Conservation (phyloP, 306 rosid genomes). For the Rosa multiflora region DNA sequence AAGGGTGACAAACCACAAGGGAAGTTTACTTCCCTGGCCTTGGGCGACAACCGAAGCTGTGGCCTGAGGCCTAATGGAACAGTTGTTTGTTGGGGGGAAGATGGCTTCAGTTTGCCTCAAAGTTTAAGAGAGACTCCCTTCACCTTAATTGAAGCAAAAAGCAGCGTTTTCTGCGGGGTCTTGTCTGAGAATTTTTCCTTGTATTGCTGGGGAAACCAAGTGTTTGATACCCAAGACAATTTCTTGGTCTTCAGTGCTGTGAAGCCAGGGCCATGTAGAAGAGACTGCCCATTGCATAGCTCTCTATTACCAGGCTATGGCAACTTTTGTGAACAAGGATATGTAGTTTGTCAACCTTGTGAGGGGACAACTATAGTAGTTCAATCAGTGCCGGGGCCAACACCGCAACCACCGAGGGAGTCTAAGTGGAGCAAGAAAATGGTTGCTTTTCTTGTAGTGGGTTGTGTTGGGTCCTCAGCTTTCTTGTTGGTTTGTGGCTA, state of each 20-base stretch:
- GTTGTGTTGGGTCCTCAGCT: slow-evolving; percentile 64
- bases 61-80: slow-evolving; percentile 39
- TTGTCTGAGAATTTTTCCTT: slow-evolving; percentile 37
- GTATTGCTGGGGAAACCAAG: slow-evolving; percentile 67
- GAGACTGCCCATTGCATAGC: slow-evolving; percentile 31
- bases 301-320: slow-evolving; percentile 22
- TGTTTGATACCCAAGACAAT: slow-evolving; percentile 30
- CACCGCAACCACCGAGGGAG: background rate
- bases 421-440: slow-evolving; percentile 48
- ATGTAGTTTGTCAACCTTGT: slow-evolving; percentile 47
- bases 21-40: slow-evolving; percentile 58
- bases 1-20: slow-evolving; percentile 41
- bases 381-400: background rate
- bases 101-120: slow-evolving; percentile 53
- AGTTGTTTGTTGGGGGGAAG: slow-evolving; percentile 71
- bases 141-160: slow-evolving; percentile 53
- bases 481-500: slow-evolving; percentile 41
- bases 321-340: slow-evolving; percentile 28
- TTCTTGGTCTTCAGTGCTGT: slow-evolving; percentile 47
- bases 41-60: slow-evolving; percentile 71
- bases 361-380: too few species aligned
- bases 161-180: slow-evolving; percentile 69
- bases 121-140: slow-evolving; percentile 34
- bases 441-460: slow-evolving; percentile 75
- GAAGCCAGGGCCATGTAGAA: slow-evolving; percentile 73